Conservation (phyloP, 2,329 filamentous ascomycete genomes). For the Zelopaecilomyces penicillatus region DNA sequence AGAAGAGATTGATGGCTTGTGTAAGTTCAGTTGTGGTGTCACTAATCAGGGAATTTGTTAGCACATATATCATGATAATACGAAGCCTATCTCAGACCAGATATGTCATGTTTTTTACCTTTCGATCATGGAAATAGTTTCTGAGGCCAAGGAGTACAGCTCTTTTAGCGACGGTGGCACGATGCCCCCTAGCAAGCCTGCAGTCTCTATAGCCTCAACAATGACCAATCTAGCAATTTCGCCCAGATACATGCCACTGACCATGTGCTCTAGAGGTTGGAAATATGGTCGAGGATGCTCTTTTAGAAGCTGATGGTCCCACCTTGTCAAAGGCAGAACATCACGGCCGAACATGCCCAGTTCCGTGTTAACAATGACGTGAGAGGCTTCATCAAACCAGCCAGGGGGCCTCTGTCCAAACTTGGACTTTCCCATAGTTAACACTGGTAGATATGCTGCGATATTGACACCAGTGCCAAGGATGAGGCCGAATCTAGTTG, state of each 20-base stretch:
- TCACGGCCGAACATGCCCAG: constrained; percentile 57
- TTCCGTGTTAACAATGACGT: constrained; percentile 61
- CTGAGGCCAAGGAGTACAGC: constrained; percentile 52
- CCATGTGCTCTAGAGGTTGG: constrained; percentile 54
- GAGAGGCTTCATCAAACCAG: constrained; percentile 51
- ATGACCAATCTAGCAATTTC: constrained; percentile 53
- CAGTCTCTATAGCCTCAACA: constrained; percentile 48
- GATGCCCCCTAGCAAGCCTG: constrained; percentile 47
- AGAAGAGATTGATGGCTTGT: constrained; percentile 40
- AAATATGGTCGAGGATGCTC: constrained; percentile 49
- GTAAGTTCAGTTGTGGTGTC: constrained; percentile 36
- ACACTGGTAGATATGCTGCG: constrained; percentile 54
- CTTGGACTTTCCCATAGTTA: constrained; percentile 45
- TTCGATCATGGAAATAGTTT: constrained; percentile 50
- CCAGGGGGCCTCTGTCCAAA: constrained; percentile 45
- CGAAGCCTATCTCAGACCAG: not conserved
- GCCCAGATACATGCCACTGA: constrained; percentile 59
- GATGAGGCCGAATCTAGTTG: constrained; percentile 56
- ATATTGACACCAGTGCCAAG: constrained; percentile 61
- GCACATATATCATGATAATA: too few species aligned
- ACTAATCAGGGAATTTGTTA: constrained; percentile 19
- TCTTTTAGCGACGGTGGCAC: constrained; percentile 44
- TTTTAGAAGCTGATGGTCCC: constrained; percentile 47
- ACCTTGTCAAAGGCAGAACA: constrained; percentile 51
- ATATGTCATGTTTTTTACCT: constrained; percentile 32